Evolutionary conservation across 2,329 filamentous ascomycete species (phyloP), one percentile per base, ranked within the genome.

Genomic region (Arthroderma sp.): DNA sequence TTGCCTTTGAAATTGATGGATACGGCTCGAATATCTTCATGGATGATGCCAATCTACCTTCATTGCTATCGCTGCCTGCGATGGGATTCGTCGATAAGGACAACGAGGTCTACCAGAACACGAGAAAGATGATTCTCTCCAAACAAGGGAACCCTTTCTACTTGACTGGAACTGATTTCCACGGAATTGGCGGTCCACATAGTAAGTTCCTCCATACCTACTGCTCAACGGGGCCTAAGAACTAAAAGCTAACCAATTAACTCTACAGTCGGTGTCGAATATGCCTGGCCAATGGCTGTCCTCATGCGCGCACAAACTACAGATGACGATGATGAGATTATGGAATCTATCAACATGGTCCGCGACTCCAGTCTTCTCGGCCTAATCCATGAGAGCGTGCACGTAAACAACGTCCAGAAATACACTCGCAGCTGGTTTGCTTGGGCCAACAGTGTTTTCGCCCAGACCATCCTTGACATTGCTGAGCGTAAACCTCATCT

Each of bases 391-490:
- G 91, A 98, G 67, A 94, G 85, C 55, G 78, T 98, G 36, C 78
- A 94, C 56, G 89, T 96, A 4, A 80, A 89, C 49, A 67, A 74
- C 47, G 66, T 72, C 31, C 66, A 64, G 36, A 70, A 76, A 33
- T 96, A 91, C 62, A 95, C 89, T 1, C 73, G 87, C 51, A 86
- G 83, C 57, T 96, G 89, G 89, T 96, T 96, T 61, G 86, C 89
- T 2, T 96, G 88, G 91, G 91, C 91, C 7, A 98, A 98, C 55
- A 91, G 86, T 1, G 86, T 98, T 7, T 96, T 94, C 65, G 87
- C 89, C 9, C 81, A 86, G 62, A 94, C 88, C 0, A 85, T 98
- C 38, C 67, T 98, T 42, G 86, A 95, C 67, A 61, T 98, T 43
- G 91, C 88, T 1, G 81, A 82, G 63, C 71, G 89, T 60, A 94